phyloP scores from a whole-genome alignment of 2,329 filamentous ascomycete genomes.

The Raffaelea ambrosiae region DNA sequence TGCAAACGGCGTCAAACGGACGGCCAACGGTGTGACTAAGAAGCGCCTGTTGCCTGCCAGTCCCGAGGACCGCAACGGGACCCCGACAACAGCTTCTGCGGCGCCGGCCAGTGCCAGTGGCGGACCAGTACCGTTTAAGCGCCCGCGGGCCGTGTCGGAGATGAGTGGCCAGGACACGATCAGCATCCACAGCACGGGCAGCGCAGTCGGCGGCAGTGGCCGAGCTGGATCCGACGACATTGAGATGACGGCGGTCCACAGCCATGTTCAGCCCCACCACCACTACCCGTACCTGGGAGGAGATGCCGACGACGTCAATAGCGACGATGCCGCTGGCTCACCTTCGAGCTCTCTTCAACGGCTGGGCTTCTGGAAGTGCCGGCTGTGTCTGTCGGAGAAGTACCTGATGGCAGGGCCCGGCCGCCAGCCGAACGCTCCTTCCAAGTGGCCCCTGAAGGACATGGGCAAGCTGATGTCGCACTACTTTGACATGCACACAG shows the following conservation, averaged over 20 bases:
- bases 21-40: background rate
- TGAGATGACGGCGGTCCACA: background rate
- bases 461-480: slow-evolving; percentile 38
- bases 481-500: slow-evolving; percentile 35
- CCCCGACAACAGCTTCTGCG: background rate
- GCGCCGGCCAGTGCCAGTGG: background rate
- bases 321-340: slow-evolving; percentile 6
- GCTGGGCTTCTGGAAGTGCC: slow-evolving; percentile 38
- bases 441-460: slow-evolving; percentile 38
- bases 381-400: slow-evolving; percentile 32
- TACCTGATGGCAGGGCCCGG: slow-evolving; percentile 30
- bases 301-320: slow-evolving; percentile 9
- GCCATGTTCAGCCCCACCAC: background rate
- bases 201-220: background rate
- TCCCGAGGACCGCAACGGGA: background rate
- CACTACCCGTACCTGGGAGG: slow-evolving; percentile 1
- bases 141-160: slow-evolving; percentile 5
- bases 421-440: slow-evolving; percentile 32
- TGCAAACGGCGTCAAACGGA: background rate
- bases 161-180: slow-evolving; percentile 9
- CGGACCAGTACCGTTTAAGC: slow-evolving; percentile 1
- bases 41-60: too few species aligned
- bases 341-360: slow-evolving; percentile 26
- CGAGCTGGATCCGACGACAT: background rate
- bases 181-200: slow-evolving; percentile 5